Percentiles rank a stretch among this genome's conserved stretches.
Evolutionary conservation across 2,329 filamentous ascomycete genomes (phyloP).

Genomic region (Ascocoryne sarcoides): DNA sequence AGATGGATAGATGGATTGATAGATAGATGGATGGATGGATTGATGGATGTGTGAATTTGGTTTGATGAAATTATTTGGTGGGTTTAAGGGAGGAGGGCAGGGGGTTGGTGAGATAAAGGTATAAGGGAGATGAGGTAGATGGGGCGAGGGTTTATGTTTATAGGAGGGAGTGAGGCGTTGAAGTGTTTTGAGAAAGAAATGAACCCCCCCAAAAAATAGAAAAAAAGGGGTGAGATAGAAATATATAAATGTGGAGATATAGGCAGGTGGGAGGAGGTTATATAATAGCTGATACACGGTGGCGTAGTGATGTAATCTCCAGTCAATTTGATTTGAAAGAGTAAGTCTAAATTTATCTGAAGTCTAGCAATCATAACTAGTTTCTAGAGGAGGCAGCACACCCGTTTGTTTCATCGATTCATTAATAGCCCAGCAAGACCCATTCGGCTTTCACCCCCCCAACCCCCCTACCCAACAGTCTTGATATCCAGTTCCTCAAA

Average conservation of each 20-base stretch:
- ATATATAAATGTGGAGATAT: not conserved
- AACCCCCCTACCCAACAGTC: not conserved
- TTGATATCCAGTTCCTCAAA: constrained; percentile 21
- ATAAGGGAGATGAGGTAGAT: not conserved
- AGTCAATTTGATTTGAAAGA: not conserved
- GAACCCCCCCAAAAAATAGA: not conserved
- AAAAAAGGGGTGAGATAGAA: not conserved
- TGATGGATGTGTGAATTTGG: not conserved
- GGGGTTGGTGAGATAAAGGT: too few relatives aligned
- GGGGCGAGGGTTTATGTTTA: not conserved
- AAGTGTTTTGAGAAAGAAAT: not conserved
- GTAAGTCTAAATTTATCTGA: not conserved
- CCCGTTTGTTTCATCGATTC: not conserved
- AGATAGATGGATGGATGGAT: not conserved
- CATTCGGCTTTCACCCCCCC: not conserved
- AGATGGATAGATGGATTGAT: too few relatives aligned
- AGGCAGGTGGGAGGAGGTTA: too few relatives aligned
- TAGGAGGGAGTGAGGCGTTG: not conserved
- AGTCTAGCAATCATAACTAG: not conserved
- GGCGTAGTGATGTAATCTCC: too few relatives aligned
- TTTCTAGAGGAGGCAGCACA: not conserved
- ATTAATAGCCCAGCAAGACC: not conserved
- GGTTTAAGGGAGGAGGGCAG: too few relatives aligned
- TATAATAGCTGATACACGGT: too few relatives aligned
- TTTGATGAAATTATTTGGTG: too few relatives aligned